These are phyloP conservation scores for Fusarium citri DNA, from an alignment of 2,329 filamentous ascomycete genomes.

Conservation along the genomic window DNA sequence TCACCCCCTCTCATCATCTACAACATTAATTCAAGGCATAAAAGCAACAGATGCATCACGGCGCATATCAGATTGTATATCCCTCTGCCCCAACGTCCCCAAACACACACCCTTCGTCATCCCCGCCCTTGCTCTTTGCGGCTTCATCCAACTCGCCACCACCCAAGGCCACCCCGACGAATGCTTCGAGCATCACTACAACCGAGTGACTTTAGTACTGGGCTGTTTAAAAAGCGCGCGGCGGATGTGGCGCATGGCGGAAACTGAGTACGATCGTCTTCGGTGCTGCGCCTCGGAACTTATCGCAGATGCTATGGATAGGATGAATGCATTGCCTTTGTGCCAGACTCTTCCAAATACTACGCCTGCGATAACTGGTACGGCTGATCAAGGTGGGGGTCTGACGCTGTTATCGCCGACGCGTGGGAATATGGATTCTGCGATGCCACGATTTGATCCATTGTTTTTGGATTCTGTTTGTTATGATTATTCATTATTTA, in stretches of 20 bases:
- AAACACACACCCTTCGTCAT: slow-evolving; percentile 41
- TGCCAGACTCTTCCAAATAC: slow-evolving; percentile 10
- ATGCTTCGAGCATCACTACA: slow-evolving; percentile 42
- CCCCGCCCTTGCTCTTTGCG: slow-evolving; percentile 29
- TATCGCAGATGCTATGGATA: slow-evolving; percentile 37
- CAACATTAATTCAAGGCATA: slow-evolving; percentile 32
- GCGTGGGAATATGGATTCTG: slow-evolving; percentile 1
- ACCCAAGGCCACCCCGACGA: slow-evolving; percentile 36
- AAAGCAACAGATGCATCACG: slow-evolving; percentile 42
- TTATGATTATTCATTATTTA: slow-evolving; percentile 25
- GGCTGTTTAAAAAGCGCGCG: slow-evolving; percentile 35
- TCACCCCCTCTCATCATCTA: slow-evolving; percentile 24
- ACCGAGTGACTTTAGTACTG: slow-evolving; percentile 27
- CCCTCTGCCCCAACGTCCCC: slow-evolving; percentile 31
- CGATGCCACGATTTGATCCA: slow-evolving; percentile 13
- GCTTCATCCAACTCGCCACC: slow-evolving; percentile 38
- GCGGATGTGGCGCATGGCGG: slow-evolving; percentile 35
- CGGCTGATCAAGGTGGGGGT: slow-evolving; percentile 6
- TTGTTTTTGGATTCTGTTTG: slow-evolving; percentile 21
- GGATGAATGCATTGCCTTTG: slow-evolving; percentile 38
- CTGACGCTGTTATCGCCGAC: not conserved
- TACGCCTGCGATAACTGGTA: not conserved
- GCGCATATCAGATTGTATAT: slow-evolving; percentile 38
- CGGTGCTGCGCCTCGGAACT: slow-evolving; percentile 31
- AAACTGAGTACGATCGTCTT: slow-evolving; percentile 34